These are phyloP conservation scores for Vaccinium myrtillus DNA, from an alignment of 148 eudicot genomes.

Conservation along the genomic window DNA sequence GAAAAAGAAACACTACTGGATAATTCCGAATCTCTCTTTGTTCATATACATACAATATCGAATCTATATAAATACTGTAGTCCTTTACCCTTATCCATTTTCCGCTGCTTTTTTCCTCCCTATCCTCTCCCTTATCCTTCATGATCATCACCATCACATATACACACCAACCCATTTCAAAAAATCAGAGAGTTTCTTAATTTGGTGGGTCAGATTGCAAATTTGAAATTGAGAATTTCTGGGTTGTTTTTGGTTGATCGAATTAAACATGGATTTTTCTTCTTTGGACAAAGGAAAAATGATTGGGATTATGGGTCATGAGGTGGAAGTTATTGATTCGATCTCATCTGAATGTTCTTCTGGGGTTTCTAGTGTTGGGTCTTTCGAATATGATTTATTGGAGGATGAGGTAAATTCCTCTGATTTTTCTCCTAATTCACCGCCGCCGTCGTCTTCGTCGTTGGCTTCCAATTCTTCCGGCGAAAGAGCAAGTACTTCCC, in stretches of 20 bases:
- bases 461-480: background rate
- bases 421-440: slow-evolving; percentile 12
- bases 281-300: slow-evolving; percentile 19
- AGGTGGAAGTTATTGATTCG: slow-evolving; percentile 5
- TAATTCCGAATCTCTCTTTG: slow-evolving; percentile 29
- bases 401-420: slow-evolving; percentile 22
- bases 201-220: background rate
- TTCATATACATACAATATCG: background rate
- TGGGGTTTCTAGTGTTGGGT: slow-evolving; percentile 13
- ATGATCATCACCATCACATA: background rate
- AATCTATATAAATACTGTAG: background rate
- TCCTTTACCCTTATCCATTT: background rate
- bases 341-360: slow-evolving; percentile 14
- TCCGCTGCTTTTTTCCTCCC: background rate
- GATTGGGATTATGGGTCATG: slow-evolving; percentile 26
- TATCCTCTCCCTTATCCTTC: background rate
- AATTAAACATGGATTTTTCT: slow-evolving; percentile 22
- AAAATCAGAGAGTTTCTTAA: background rate
- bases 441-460: background rate
- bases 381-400: slow-evolving; percentile 1
- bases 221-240: background rate
- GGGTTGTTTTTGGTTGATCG: slow-evolving; percentile 3
- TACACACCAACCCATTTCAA: background rate
- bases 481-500: background rate
- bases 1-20: slow-evolving; percentile 6